A percentile compares a stretch with the other conserved stretches of the same genome.
Evolutionary conservation across 352 stramenopile genomes (phyloP).

Genomic region (Phytophthora sansomeana): DNA sequence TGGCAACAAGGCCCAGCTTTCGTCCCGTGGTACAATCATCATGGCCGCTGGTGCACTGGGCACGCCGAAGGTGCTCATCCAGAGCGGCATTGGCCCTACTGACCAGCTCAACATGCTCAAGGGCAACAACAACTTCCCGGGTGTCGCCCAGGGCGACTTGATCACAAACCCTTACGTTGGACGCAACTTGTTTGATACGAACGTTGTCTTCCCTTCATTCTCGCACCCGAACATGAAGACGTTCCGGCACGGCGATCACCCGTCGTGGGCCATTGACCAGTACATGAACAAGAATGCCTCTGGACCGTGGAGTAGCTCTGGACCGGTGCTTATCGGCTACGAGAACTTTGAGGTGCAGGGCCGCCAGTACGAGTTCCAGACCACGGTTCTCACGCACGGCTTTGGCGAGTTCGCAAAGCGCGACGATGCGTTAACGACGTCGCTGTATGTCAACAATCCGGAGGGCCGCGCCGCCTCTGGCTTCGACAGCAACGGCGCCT

Average conservation of each 20-base stretch:
- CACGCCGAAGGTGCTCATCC: conserved; percentile 86
- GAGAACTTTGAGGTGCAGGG: conserved; percentile 65
- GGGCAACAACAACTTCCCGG: conserved; percentile 53
- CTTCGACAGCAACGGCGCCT: conserved; percentile 56
- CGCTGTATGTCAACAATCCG: conserved; percentile 75
- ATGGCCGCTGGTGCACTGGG: conserved; percentile 71
- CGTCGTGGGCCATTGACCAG: conserved; percentile 53
- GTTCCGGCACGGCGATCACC: conserved; percentile 45
- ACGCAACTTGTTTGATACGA: conserved; percentile 69
- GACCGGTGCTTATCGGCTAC: conserved; percentile 65
- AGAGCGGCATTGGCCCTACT: conserved; percentile 75
- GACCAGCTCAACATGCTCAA: conserved; percentile 64
- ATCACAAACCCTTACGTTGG: conserved; percentile 67
- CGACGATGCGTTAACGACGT: conserved; percentile 47
- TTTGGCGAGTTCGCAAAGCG: conserved; percentile 45
- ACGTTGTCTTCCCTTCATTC: conserved; percentile 54
- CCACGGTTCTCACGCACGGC: conserved; percentile 53
- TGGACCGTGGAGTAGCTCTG: conserved; percentile 51
- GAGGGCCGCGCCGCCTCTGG: conserved; percentile 50
- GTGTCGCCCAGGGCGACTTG: conserved; percentile 44
- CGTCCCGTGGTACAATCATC: conserved; percentile 65
- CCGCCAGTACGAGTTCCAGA: conserved; percentile 71
- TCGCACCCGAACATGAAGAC: conserved; percentile 62
- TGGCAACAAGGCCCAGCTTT: conserved; percentile 45
- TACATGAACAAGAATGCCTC: conserved; percentile 55